phyloP scores from a whole-genome alignment of 2,329 filamentous ascomycete genomes.

The Pseudopithomyces maydicus region DNA sequence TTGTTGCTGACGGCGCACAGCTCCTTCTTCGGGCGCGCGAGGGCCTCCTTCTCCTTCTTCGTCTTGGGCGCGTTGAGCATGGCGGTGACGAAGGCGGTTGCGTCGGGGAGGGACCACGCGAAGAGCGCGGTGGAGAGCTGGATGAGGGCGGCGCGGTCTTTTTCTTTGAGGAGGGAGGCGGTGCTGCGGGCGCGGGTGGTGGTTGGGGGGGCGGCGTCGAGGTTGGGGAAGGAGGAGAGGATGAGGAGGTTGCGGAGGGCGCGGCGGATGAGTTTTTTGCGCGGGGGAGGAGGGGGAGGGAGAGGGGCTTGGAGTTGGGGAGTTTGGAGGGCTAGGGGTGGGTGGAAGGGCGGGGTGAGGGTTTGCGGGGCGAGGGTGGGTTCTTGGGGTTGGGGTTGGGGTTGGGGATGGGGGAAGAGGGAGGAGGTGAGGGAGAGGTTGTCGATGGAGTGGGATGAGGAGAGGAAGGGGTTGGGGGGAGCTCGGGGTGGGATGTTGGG shows the following conservation, averaged over 20 bases:
- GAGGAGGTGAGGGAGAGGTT: constrained; percentile 37
- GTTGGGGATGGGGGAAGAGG: constrained; percentile 14
- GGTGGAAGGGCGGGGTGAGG: constrained; percentile 30
- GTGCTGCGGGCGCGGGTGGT: constrained; percentile 57
- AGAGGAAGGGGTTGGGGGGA: constrained; percentile 36
- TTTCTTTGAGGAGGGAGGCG: constrained; percentile 40
- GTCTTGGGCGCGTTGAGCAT: constrained; percentile 56
- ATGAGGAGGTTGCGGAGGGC: constrained; percentile 64
- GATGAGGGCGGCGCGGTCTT: constrained; percentile 56
- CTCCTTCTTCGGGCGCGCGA: constrained; percentile 37
- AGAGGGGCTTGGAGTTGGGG: constrained; percentile 19
- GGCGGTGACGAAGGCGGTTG: constrained; percentile 32
- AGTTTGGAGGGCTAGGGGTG: constrained; percentile 27
- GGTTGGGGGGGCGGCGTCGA: constrained; percentile 52
- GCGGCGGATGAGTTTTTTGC: constrained; percentile 50
- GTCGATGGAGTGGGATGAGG: constrained; percentile 26
- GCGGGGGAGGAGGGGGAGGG: constrained; percentile 28
- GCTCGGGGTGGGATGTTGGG: constrained; percentile 13
- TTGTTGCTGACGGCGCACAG: constrained; percentile 81
- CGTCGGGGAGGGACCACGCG: constrained; percentile 35
- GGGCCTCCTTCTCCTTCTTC: constrained; percentile 45
- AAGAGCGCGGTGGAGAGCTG: constrained; percentile 57
- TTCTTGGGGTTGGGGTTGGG: constrained; percentile 14
- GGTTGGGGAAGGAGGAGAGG: constrained; percentile 51
- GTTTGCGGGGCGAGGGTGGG: constrained; percentile 20